A percentile compares a stretch with the other conserved stretches of the same genome.
These are phyloP conservation scores for Myriangium duriaei DNA, from an alignment of 2,329 filamentous ascomycete species.

Conservation along the genomic window DNA sequence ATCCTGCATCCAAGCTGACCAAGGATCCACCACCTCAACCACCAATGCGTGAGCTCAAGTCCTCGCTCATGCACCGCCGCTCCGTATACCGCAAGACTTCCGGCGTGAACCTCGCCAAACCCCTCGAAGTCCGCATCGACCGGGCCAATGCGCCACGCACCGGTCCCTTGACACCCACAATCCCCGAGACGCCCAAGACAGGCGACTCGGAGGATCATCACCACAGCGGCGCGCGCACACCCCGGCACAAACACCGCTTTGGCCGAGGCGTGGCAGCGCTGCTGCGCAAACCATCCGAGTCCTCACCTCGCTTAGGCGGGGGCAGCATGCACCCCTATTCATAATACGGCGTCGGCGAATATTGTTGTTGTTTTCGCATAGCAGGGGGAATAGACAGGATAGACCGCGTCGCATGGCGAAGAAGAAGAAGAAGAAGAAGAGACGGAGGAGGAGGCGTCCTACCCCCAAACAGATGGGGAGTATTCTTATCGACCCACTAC, in stretches of 20 bases:
- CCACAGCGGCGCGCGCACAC: neutral
- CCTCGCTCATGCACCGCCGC: neutral
- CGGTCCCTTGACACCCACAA: neutral
- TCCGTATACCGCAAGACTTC: neutral
- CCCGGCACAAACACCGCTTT: neutral
- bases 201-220: neutral
- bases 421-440: neutral
- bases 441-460: neutral
- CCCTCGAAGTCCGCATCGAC: neutral
- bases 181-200: neutral
- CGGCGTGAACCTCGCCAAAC: neutral
- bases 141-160: neutral
- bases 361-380: too few species aligned
- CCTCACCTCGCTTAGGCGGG: neutral
- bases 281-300: slow-evolving; percentile 1
- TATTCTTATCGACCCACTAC: too few species aligned
- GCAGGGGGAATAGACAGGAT: neutral
- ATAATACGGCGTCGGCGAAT: too few species aligned
- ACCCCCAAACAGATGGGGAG: too few species aligned
- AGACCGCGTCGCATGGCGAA: neutral
- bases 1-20: neutral
- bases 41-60: neutral
- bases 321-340: slow-evolving; percentile 2
- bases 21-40: neutral
- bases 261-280: slow-evolving; percentile 3